phyloP scores from a whole-genome alignment of 345 rosid species.

The Gossypium anomalum region DNA sequence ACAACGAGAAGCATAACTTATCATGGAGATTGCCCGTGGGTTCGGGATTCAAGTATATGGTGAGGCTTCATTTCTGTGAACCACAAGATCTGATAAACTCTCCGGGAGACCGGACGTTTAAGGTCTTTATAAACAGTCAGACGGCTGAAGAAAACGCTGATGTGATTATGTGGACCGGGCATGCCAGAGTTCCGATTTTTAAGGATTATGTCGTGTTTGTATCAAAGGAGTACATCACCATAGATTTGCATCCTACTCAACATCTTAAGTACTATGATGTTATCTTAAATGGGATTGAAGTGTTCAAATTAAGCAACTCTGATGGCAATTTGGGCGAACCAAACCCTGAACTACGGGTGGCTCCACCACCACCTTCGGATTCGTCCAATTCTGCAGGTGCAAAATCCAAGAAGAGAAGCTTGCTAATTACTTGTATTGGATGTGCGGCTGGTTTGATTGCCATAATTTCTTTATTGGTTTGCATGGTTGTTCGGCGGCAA shows the following conservation, averaged over 20 bases:
- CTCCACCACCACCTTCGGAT: background rate
- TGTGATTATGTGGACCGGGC: constrained; percentile 17
- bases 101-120: constrained; percentile 30
- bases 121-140: constrained; percentile 42
- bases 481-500: background rate
- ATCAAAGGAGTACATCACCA: constrained; percentile 15
- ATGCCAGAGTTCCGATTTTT: constrained; percentile 13
- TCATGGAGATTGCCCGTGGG: constrained; percentile 49
- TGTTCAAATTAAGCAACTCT: constrained; percentile 42
- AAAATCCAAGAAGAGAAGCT: background rate
- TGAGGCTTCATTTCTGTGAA: constrained; percentile 57
- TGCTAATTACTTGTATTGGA: background rate
- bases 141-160: constrained; percentile 32
- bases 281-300: constrained; percentile 45
- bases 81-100: background rate
- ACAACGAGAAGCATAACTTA: constrained; percentile 35
- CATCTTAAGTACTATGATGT: constrained; percentile 37
- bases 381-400: background rate
- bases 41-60: constrained; percentile 41
- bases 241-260: constrained; percentile 12
- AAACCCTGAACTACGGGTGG: too few species aligned
- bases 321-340: constrained; percentile 35
- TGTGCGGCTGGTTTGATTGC: background rate
- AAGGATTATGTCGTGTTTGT: constrained; percentile 43
- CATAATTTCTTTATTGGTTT: background rate